These are phyloP conservation scores for Cantharellus anzutake DNA, from an alignment of 768 basidiomycete genomes.

Conservation along the genomic window DNA sequence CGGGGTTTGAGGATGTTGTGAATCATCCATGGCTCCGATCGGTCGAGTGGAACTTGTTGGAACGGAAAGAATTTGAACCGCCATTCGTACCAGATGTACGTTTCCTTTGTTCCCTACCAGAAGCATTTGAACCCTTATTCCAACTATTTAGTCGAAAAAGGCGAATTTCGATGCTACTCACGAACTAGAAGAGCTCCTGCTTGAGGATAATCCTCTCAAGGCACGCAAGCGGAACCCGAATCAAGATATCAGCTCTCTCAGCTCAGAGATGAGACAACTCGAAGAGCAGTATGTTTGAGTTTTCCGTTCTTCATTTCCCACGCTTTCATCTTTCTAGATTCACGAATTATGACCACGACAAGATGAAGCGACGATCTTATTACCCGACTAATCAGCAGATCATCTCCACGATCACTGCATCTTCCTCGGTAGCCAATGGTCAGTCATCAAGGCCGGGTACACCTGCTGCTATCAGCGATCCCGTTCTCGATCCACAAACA, in stretches of 20 bases:
- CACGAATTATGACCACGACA: constrained; percentile 79
- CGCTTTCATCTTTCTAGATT: constrained; percentile 33
- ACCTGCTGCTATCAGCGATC: background rate
- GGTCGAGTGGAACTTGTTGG: constrained; percentile 66
- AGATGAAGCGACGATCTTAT: constrained; percentile 80
- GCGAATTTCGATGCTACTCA: constrained; percentile 99
- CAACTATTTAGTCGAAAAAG: constrained; percentile 62
- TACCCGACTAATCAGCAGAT: constrained; percentile 68
- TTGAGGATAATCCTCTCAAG: constrained; percentile 95
- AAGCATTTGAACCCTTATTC: constrained; percentile 1
- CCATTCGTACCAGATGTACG: constrained; percentile 87
- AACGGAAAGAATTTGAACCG: constrained; percentile 41
- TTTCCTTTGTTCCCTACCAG: constrained; percentile 13
- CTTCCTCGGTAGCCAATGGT: constrained; percentile 3
- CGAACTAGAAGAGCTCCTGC: constrained; percentile 83
- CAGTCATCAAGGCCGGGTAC: background rate
- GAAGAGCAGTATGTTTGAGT: constrained; percentile 65
- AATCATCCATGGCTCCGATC: constrained; percentile 67
- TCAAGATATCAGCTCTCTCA: constrained; percentile 70
- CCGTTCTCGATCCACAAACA: background rate
- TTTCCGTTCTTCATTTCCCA: background rate
- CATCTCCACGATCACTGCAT: constrained; percentile 38
- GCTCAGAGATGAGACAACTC: constrained; percentile 90
- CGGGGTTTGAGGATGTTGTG: constrained; percentile 63
- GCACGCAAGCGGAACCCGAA: constrained; percentile 82